These are phyloP conservation scores for Lathyrus tuberosus DNA, from an alignment of 306 rosid genomes.

Conservation along the genomic window DNA sequence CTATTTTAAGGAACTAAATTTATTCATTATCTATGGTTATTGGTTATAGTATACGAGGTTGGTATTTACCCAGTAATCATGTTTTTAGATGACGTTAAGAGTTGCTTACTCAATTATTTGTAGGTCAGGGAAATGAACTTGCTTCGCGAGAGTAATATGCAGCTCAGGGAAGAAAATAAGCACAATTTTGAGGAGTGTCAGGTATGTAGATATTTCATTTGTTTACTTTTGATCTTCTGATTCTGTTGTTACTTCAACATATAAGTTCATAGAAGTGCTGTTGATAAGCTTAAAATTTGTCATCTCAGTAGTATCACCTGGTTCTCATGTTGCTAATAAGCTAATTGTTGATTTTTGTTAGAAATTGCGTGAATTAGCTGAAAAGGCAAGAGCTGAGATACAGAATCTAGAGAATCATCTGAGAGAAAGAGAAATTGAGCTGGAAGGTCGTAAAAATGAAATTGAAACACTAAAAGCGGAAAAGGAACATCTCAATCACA, in stretches of 20 bases:
- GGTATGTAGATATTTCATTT: slow-evolving; percentile 47
- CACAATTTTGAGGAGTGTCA: slow-evolving; percentile 96
- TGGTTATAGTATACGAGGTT: background rate
- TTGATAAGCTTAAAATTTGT: slow-evolving; percentile 2
- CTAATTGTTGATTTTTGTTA: slow-evolving; percentile 31
- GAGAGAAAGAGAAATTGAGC: slow-evolving; percentile 61
- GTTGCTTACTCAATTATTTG: slow-evolving; percentile 31
- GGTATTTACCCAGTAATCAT: background rate
- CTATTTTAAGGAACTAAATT: background rate
- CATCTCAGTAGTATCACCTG: background rate
- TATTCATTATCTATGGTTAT: slow-evolving; percentile 2
- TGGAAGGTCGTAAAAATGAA: slow-evolving; percentile 64
- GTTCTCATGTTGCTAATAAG: background rate
- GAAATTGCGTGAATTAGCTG: slow-evolving; percentile 81
- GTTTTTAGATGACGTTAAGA: background rate
- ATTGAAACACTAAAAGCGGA: slow-evolving; percentile 63
- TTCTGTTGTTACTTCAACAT: slow-evolving; percentile 19
- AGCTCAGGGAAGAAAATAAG: slow-evolving; percentile 97
- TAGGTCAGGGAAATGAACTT: slow-evolving; percentile 91
- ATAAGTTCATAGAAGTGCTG: background rate
- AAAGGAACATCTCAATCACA: slow-evolving; percentile 58
- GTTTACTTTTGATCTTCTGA: background rate
- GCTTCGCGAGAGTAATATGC: slow-evolving; percentile 96
- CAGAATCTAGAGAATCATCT: slow-evolving; percentile 63
- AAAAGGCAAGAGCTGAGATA: slow-evolving; percentile 59